Percentiles rank a stretch among this genome's conserved stretches.
phyloP scores from a whole-genome alignment of 495 filamentous ascomycete species.

The Delitschia confertaspora region DNA sequence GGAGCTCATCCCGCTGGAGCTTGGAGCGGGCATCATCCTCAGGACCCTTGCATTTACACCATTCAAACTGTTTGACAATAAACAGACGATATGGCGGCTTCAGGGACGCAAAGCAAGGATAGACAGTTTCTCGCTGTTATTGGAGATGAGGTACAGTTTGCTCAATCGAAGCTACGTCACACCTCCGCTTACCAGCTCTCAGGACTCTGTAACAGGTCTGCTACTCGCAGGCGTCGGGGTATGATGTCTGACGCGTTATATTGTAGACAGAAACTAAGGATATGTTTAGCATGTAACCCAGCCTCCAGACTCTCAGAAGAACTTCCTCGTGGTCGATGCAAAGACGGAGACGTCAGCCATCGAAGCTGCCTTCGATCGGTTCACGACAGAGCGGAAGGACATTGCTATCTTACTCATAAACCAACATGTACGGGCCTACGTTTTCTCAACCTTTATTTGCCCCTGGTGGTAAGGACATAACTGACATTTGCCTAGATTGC shows the following conservation, averaged over 20 bases:
- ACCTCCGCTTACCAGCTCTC: slow-evolving; percentile 1
- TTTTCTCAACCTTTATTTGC: neutral
- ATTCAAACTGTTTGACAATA: neutral
- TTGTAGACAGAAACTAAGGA: slow-evolving; percentile 7
- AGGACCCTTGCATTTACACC: neutral
- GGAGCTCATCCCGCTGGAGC: slow-evolving; percentile 3
- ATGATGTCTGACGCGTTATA: slow-evolving; percentile 38
- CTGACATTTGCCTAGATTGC: slow-evolving; percentile 54
- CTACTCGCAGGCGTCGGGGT: slow-evolving; percentile 93
- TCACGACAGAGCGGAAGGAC: slow-evolving; percentile 82
- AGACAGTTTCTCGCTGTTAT: slow-evolving; percentile 96
- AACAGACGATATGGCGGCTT: slow-evolving; percentile 33
- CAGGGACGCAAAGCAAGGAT: slow-evolving; percentile 64
- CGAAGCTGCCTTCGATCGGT: slow-evolving; percentile 83
- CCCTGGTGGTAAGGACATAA: neutral
- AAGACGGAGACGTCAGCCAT: slow-evolving; percentile 86
- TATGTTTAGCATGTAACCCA: slow-evolving; percentile 62
- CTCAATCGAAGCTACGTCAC: neutral
- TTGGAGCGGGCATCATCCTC: neutral
- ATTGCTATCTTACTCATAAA: slow-evolving; percentile 96
- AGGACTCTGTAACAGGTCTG: slow-evolving; percentile 91
- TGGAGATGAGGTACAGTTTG: slow-evolving; percentile 70
- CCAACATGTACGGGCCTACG: slow-evolving; percentile 69
- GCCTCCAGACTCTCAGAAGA: slow-evolving; percentile 80
- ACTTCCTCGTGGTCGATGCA: slow-evolving; percentile 90